Base-by-base conservation (phyloP, 768 basidiomycete species). In the Leccinum truebloodii region DNA sequence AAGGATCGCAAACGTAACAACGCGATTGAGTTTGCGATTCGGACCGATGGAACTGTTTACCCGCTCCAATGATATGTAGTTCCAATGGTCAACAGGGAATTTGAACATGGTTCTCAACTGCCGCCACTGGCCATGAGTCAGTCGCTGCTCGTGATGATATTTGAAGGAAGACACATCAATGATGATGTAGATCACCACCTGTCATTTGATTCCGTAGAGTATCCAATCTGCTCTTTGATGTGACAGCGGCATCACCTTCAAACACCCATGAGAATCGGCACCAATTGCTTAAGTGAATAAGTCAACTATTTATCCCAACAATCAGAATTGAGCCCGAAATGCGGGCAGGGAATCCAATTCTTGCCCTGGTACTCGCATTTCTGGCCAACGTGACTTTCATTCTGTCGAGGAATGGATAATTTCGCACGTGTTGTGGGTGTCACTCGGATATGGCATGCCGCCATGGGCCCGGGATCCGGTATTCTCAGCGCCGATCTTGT, bases 11-110 rank as follows among this genome's bases (percentile, higher is more conserved):
- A 44, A 44, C n/a, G n/a, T 49, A 2, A 44, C 61, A 77, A 75
- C 4, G 65, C 84, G 0, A 67, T 79, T 63, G 81, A 86, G 61
- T 83, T 87, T 62, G 61, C 65, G 48, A 65, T 69, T 35, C 13
- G 34, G 58, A 75, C 75, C 18, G 70, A 73, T 4, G 68, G 65
- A 22, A 59, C 66, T 22, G 64, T 59, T 80, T 37, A 55, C 68
- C 14, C 67, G 75, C 22, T 26, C 10, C 65, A 6, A 62, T 76
- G 32, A 75, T 79, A 76, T 37, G 35, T 37, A 37, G 54, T 65
- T 30, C 78, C 78, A n/a, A 75, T 67, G 7, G 61, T 77, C 16
- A 68, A 73, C 8, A 76, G 73, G 30, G 73, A 77, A 56, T 35
- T 61, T 10, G 68, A 70, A 14, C 66, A 60, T 20, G 75, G 73